phyloP scores from a whole-genome alignment of 306 rosid genomes.

The Lablab purpureus region DNA sequence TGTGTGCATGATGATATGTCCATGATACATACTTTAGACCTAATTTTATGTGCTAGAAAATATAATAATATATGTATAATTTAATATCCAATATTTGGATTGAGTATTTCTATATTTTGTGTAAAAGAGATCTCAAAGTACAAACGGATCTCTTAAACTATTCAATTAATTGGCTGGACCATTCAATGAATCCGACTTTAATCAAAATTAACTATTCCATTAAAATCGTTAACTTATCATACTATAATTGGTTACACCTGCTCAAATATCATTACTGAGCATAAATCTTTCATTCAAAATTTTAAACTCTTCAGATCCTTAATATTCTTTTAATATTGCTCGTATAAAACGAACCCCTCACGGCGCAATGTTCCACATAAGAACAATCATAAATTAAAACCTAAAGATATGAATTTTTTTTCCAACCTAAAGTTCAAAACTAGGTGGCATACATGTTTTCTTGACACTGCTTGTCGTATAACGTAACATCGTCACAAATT shows the following conservation, averaged over 20 bases:
- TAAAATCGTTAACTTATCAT: conserved; percentile 38
- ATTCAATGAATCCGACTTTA: conserved; percentile 52
- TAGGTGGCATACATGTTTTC: conserved; percentile 23
- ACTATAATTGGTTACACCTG: conserved; percentile 57
- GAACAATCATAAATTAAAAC: conserved; percentile 15
- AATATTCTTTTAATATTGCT: conserved; percentile 15
- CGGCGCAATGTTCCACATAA: conserved; percentile 39
- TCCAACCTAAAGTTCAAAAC: neutral
- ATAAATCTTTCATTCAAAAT: neutral
- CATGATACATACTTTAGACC: conserved; percentile 45
- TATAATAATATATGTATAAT: neutral
- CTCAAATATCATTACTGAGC: conserved; percentile 41
- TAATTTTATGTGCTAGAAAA: conserved; percentile 38
- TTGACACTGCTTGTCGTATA: neutral
- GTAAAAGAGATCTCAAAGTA: conserved; percentile 59
- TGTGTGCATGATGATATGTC: conserved; percentile 46
- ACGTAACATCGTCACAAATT: conserved; percentile 23
- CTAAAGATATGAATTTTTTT: neutral
- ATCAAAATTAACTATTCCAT: conserved; percentile 44
- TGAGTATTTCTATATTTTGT: conserved; percentile 31
- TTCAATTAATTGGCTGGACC: conserved; percentile 41
- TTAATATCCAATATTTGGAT: conserved; percentile 42
- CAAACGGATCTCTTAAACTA: conserved; percentile 58
- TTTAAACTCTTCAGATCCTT: conserved; percentile 2
- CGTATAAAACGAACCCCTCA: neutral